Evolutionary conservation across 345 rosid species (phyloP).

Genomic region (Brassica incana): DNA sequence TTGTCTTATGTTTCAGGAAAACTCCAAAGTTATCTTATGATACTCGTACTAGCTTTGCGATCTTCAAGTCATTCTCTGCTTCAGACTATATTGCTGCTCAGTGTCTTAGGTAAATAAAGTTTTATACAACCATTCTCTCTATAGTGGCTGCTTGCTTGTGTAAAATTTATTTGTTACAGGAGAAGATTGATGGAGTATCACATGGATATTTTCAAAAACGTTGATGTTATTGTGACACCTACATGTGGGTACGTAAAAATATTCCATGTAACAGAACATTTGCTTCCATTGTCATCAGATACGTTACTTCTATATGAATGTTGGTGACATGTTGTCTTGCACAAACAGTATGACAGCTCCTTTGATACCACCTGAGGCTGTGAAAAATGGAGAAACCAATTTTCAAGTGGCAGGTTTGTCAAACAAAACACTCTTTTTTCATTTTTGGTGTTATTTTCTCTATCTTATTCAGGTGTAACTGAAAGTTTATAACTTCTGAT

Average conservation of each 20-base stretch:
- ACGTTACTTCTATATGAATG: neutral
- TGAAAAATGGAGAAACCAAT: conserved; percentile 72
- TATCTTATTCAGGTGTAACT: neutral
- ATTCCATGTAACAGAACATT: neutral
- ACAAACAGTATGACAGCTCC: conserved; percentile 83
- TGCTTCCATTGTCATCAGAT: conserved; percentile 2
- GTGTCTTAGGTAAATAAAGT: conserved; percentile 57
- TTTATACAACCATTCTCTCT: neutral
- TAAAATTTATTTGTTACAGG: conserved; percentile 45
- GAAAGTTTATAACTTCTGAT: neutral
- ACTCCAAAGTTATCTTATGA: conserved; percentile 57
- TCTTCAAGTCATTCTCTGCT: conserved; percentile 76
- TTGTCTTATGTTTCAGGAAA: conserved; percentile 51
- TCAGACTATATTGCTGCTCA: conserved; percentile 81
- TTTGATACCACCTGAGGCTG: conserved; percentile 63
- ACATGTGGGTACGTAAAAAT: conserved; percentile 62
- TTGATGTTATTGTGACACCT: conserved; percentile 83
- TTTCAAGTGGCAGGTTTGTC: conserved; percentile 63
- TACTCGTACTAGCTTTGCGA: conserved; percentile 62
- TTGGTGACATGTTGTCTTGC: conserved; percentile 6
- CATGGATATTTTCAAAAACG: conserved; percentile 83
- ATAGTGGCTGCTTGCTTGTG: conserved; percentile 9
- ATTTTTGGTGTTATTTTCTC: neutral
- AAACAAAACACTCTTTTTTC: neutral
- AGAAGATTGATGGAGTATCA: conserved; percentile 72